A percentile compares a stretch with the other conserved stretches of the same genome.
These are phyloP conservation scores for Lentinus tigrinus DNA, from an alignment of 768 basidiomycete genomes.

Conservation along the genomic window DNA sequence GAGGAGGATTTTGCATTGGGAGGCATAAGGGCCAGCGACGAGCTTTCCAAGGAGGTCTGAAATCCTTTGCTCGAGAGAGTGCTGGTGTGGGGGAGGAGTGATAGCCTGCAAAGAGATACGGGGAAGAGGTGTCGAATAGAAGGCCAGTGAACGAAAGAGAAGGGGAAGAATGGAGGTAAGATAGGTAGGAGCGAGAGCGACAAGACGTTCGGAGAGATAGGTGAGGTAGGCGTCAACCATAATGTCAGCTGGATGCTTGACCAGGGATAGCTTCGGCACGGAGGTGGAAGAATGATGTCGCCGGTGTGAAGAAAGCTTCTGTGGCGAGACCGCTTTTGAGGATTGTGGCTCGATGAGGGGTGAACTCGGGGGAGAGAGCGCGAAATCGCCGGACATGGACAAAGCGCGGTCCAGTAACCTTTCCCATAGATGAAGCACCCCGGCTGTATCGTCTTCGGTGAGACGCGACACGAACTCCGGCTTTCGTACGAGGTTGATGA, in stretches of 20 bases:
- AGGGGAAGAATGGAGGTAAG: constrained; percentile 62
- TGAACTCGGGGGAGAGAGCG: constrained; percentile 25
- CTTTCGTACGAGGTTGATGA: constrained; percentile 49
- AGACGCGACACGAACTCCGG: constrained; percentile 58
- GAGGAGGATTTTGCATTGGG: constrained; percentile 62
- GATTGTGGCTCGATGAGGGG: constrained; percentile 29
- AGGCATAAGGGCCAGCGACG: constrained; percentile 63
- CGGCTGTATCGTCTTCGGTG: constrained; percentile 53
- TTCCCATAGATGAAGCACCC: constrained; percentile 62
- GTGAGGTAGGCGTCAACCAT: constrained; percentile 62
- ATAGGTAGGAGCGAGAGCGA: constrained; percentile 53
- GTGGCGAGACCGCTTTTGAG: constrained; percentile 29
- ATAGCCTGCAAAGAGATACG: constrained; percentile 55
- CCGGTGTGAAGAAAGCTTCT: constrained; percentile 41
- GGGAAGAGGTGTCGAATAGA: constrained; percentile 65
- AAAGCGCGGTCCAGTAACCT: constrained; percentile 55
- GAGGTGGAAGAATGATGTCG: constrained; percentile 66
- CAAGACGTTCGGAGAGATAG: constrained; percentile 61
- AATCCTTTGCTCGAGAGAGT: constrained; percentile 51
- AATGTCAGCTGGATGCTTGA: constrained; percentile 59
- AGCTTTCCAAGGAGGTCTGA: constrained; percentile 55
- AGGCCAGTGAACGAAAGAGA: constrained; percentile 69
- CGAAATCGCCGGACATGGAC: constrained; percentile 19
- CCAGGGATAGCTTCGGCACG: constrained; percentile 31
- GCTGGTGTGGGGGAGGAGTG: constrained; percentile 25